A percentile compares a stretch with the other conserved stretches of the same genome.
Evolutionary conservation across 2,329 filamentous ascomycete species (phyloP).

Genomic region (Verticillium tricorpus): DNA sequence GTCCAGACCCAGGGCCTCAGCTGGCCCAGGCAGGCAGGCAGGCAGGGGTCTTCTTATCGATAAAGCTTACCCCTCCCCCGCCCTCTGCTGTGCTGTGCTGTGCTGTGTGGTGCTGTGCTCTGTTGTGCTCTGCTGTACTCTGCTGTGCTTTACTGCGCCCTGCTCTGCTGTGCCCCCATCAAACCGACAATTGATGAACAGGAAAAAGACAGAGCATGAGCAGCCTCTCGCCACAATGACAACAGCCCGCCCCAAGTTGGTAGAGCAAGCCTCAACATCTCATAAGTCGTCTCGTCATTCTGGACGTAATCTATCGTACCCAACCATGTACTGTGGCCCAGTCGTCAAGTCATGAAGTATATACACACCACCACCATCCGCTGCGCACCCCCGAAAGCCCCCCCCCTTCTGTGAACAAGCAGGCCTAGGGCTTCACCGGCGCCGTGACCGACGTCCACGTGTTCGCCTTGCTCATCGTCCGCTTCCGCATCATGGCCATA

Average conservation of each 20-base stretch:
- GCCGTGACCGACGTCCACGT: conserved; percentile 44
- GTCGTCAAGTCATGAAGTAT: conserved; percentile 1
- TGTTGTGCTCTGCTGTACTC: neutral
- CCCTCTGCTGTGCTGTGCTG: neutral
- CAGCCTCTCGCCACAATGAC: no score
- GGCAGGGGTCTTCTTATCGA: neutral
- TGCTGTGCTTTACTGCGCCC: no score
- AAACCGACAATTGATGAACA: no score
- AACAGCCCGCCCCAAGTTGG: no score
- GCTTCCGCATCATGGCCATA: conserved; percentile 49
- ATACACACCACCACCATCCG: neutral
- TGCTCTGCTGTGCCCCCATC: no score
- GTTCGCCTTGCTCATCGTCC: conserved; percentile 51
- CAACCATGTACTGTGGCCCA: neutral
- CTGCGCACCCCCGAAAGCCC: neutral
- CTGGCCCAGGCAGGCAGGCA: neutral
- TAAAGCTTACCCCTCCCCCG: neutral
- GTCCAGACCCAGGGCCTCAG: neutral
- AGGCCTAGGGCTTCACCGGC: conserved; percentile 15
- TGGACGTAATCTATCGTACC: neutral
- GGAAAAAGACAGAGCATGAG: no score
- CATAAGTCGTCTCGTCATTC: neutral
- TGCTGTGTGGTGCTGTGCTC: no score
- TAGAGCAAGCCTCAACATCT: neutral
- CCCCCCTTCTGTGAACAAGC: neutral